Evolutionary conservation across 371 early-diverging fungal species (phyloP).

Genomic region (Haplosporangium sp.): DNA sequence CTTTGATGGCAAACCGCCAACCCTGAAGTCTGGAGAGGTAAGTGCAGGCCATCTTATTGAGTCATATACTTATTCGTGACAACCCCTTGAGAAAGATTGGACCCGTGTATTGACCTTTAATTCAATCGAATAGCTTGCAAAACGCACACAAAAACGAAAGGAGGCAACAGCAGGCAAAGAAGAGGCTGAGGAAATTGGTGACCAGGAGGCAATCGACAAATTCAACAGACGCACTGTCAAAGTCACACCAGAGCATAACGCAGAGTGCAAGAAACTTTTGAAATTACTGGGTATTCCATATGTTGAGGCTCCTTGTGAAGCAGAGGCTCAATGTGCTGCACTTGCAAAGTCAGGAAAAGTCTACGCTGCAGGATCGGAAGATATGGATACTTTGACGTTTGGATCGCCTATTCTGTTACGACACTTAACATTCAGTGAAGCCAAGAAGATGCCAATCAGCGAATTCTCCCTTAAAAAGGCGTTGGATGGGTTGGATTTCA

Average conservation of each 20-base stretch:
- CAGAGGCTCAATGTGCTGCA: constrained; percentile 99
- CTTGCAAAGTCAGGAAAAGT: constrained; percentile 90
- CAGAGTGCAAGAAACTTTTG: constrained; percentile 94
- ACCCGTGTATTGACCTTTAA: background rate
- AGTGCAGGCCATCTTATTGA: background rate
- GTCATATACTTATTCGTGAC: background rate
- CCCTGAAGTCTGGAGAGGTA: constrained; percentile 94
- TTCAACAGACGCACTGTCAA: constrained; percentile 94
- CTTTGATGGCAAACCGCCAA: constrained; percentile 99
- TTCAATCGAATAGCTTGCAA: constrained; percentile 73
- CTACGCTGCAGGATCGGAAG: constrained; percentile 98
- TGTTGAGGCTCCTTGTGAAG: constrained; percentile 98
- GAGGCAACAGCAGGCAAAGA: constrained; percentile 86
- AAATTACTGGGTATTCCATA: constrained; percentile 98
- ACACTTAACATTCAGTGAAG: constrained; percentile 95
- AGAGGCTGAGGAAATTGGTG: constrained; percentile 90
- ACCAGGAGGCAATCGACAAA: constrained; percentile 89
- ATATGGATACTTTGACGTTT: constrained; percentile 99
- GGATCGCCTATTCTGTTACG: constrained; percentile 93
- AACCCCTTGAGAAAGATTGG: background rate
- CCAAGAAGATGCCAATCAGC: constrained; percentile 92
- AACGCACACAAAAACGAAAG: constrained; percentile 87
- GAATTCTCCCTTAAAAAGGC: constrained; percentile 91
- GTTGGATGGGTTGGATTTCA: constrained; percentile 87
- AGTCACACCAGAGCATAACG: constrained; percentile 96